Base-by-base conservation (phyloP, 352 stramenopile species). In the Globisporangium rhizosaccharum region DNA sequence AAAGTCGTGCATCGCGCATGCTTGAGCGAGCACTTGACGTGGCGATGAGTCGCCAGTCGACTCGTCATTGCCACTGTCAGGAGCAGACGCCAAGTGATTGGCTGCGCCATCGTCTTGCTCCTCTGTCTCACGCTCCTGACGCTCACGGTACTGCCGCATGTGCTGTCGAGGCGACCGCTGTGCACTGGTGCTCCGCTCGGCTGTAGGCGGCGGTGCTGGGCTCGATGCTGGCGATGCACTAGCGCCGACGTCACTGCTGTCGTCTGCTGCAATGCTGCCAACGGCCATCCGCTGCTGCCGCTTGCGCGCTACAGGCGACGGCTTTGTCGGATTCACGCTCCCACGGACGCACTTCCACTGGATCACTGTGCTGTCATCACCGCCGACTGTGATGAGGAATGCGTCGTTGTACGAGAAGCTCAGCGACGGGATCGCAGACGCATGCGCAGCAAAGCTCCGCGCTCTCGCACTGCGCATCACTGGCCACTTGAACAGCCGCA, bases 401-500 rank as follows among this genome's bases (percentile, higher is more conserved):
- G 54, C 47, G 44, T 83, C 61, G 17, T 84, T 73, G 46, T 73
- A 77, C 12, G 74, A 72, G 48, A 88, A 87, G 9, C 59, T 68
- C 25, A 88, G 60, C 25, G 68, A 67, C 28, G 73, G 61, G 51
- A 90, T 87, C 18, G 66, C 20, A 0, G 73, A 63, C 25, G 76
- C 74, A 42, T 88, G 81, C 0, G 63, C 78, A 30, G 75, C 68
- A 52, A 75, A 87, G 9, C 62, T 65, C 25, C 72, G 81, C 28
- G 60, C 63, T 37, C 75, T 84, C 11, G 71, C 68, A 3, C 66
- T 71, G 30, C 72, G 69, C 30, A 69, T 51, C 9, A 66, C 68
- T 46, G 81, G 81, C 69, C 76, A 88, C 25, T 68, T 71, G 26
- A 87, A 78, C 14, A 87, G 53, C 18, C 78, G 78, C 18, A 90